These are phyloP conservation scores for Chalciporus pseudorubinellus DNA, from an alignment of 768 basidiomycete species.

Conservation along the genomic window DNA sequence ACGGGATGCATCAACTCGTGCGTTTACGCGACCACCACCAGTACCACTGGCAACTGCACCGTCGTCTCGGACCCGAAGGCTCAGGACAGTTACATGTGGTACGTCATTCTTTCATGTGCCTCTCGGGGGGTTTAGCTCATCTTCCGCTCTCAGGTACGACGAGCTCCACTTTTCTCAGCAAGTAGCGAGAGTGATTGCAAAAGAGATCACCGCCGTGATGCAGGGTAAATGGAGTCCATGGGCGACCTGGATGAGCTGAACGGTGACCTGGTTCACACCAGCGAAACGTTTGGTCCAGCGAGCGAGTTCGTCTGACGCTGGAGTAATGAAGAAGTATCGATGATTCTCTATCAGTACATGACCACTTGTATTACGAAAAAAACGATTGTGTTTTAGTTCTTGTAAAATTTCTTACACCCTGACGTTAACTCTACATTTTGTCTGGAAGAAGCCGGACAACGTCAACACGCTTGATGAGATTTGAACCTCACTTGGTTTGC, in stretches of 20 bases:
- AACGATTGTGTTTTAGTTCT: too few species aligned
- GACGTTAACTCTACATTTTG: too few species aligned
- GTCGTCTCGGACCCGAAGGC: conserved; percentile 36
- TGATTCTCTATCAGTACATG: too few species aligned
- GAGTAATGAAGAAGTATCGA: not conserved
- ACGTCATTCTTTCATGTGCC: conserved; percentile 17
- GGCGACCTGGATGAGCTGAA: conserved; percentile 50
- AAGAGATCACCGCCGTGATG: conserved; percentile 48
- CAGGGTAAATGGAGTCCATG: conserved; percentile 43
- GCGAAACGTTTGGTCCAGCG: too few species aligned
- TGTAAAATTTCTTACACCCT: too few species aligned
- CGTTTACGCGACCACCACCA: conserved; percentile 33
- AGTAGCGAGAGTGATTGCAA: conserved; percentile 50
- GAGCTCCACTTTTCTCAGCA: conserved; percentile 64
- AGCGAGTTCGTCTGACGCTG: too few species aligned
- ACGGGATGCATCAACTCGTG: conserved; percentile 52
- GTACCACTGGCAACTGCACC: conserved; percentile 32
- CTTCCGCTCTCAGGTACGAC: conserved; percentile 31
- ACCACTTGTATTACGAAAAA: too few species aligned
- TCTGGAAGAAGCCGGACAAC: too few species aligned
- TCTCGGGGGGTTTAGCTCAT: not conserved
- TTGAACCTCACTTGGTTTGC: too few species aligned
- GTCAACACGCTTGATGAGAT: too few species aligned
- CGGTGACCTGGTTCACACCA: not conserved
- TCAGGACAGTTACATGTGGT: conserved; percentile 62